Conservation (phyloP, 768 basidiomycete genomes). For the Termitomyces sp. region DNA sequence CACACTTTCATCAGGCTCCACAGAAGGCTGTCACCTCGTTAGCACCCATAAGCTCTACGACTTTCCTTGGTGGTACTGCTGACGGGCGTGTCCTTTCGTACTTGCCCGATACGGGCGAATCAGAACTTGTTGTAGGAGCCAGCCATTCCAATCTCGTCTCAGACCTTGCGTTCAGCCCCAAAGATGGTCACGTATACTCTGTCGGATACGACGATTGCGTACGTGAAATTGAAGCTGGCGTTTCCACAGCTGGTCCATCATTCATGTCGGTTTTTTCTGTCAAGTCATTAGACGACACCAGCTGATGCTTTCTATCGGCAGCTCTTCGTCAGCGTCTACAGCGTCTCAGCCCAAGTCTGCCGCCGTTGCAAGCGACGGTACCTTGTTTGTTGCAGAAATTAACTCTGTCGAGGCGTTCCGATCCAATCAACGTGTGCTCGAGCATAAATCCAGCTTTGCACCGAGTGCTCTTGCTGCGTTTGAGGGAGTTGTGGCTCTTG, state of each 20-base stretch:
- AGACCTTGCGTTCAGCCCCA: slow-evolving; percentile 43
- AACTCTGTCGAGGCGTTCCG: slow-evolving; percentile 61
- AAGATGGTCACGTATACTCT: slow-evolving; percentile 54
- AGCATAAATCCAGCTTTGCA: slow-evolving; percentile 43
- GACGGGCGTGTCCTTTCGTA: slow-evolving; percentile 75
- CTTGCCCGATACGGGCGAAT: slow-evolving; percentile 41
- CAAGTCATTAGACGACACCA: not conserved
- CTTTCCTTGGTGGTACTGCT: slow-evolving; percentile 77
- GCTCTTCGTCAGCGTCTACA: slow-evolving; percentile 47
- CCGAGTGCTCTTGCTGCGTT: slow-evolving; percentile 56
- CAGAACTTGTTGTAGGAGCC: slow-evolving; percentile 47
- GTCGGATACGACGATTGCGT: slow-evolving; percentile 79
- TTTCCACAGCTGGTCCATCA: slow-evolving; percentile 34
- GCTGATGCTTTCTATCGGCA: slow-evolving; percentile 18
- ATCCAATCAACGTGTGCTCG: slow-evolving; percentile 62
- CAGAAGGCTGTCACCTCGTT: slow-evolving; percentile 77
- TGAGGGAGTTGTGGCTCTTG: slow-evolving; percentile 57
- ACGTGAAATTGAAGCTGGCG: slow-evolving; percentile 52
- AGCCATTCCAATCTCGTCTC: slow-evolving; percentile 71
- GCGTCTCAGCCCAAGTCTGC: slow-evolving; percentile 64
- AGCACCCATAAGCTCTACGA: slow-evolving; percentile 36
- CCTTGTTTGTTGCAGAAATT: slow-evolving; percentile 60
- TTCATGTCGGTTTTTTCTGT: not conserved
- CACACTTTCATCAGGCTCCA: slow-evolving; percentile 50
- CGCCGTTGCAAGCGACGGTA: slow-evolving; percentile 53